phyloP scores from a whole-genome alignment of 257 asterid genomes.

The Plectranthus barbatus region DNA sequence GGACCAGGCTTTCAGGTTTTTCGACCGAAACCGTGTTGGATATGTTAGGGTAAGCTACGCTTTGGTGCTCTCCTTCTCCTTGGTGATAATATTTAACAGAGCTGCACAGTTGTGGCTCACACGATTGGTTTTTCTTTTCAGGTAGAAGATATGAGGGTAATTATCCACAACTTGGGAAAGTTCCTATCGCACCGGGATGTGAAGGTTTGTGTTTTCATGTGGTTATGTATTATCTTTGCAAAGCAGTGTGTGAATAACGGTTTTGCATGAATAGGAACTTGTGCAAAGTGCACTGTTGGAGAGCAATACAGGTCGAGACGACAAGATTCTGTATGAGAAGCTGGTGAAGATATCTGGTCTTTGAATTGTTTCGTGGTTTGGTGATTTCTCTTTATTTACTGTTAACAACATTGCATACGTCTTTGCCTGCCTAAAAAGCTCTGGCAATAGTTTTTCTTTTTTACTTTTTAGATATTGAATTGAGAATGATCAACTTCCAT shows the following conservation, averaged over 20 bases:
- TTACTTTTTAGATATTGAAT: background rate
- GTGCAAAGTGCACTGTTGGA: conserved; percentile 83
- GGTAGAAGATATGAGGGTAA: conserved; percentile 89
- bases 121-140: conserved; percentile 20
- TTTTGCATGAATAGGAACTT: conserved; percentile 44
- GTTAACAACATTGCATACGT: background rate
- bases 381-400: background rate
- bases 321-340: conserved; percentile 69
- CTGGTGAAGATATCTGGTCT: conserved; percentile 42
- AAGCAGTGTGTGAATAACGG: background rate
- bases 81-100: background rate
- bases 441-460: too few species aligned
- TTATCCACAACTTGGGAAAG: conserved; percentile 79
- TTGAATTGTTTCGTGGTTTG: conserved; percentile 11
- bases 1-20: conserved; percentile 88
- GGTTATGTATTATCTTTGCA: background rate
- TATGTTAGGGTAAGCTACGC: conserved; percentile 60
- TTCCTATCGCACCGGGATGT: conserved; percentile 82
- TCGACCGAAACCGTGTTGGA: conserved; percentile 88
- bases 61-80: too few species aligned
- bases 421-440: background rate
- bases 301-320: conserved; percentile 77
- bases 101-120: background rate
- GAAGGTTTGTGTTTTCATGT: conserved; percentile 47
- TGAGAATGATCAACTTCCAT: background rate